A percentile compares a stretch with the other conserved stretches of the same genome.
These are phyloP conservation scores for Diaporthe caulivora DNA, from an alignment of 2,329 filamentous ascomycete genomes.

Conservation along the genomic window DNA sequence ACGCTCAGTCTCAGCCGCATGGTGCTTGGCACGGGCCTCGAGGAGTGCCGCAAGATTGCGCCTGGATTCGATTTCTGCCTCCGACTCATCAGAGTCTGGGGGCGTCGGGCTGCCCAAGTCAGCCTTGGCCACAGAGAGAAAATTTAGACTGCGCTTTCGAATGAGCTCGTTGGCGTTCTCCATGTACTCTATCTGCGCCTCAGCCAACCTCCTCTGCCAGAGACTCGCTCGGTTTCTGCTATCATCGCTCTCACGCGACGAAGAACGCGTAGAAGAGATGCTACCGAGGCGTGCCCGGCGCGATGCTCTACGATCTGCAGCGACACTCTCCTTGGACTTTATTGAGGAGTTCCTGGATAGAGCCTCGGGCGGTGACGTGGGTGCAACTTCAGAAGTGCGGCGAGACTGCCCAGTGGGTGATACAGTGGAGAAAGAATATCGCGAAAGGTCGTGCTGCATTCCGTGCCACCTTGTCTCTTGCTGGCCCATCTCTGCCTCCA, in stretches of 20 bases:
- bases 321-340: slow-evolving; percentile 43
- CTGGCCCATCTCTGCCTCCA: slow-evolving; percentile 72
- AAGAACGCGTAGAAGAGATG: slow-evolving; percentile 32
- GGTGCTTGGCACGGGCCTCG: slow-evolving; percentile 35
- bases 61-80: slow-evolving; percentile 50
- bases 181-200: slow-evolving; percentile 60
- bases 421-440: slow-evolving; percentile 62
- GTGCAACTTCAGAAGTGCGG: slow-evolving; percentile 42
- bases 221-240: slow-evolving; percentile 50
- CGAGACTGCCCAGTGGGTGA: slow-evolving; percentile 15
- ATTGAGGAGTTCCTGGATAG: slow-evolving; percentile 14
- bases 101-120: slow-evolving; percentile 66
- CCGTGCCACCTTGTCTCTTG: slow-evolving; percentile 72
- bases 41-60: slow-evolving; percentile 40
- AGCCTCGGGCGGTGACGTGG: slow-evolving; percentile 7
- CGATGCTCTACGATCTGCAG: slow-evolving; percentile 54
- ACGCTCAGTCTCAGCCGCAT: not conserved
- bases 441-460: slow-evolving; percentile 65
- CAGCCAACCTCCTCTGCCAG: slow-evolving; percentile 60
- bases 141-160: slow-evolving; percentile 54
- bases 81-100: slow-evolving; percentile 64
- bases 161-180: slow-evolving; percentile 55
- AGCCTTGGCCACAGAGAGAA: slow-evolving; percentile 53
- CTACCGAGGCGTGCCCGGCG: slow-evolving; percentile 53
- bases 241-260: slow-evolving; percentile 45